phyloP scores from a whole-genome alignment of 495 filamentous ascomycete species.

The Sabuloglossum arenarium region DNA sequence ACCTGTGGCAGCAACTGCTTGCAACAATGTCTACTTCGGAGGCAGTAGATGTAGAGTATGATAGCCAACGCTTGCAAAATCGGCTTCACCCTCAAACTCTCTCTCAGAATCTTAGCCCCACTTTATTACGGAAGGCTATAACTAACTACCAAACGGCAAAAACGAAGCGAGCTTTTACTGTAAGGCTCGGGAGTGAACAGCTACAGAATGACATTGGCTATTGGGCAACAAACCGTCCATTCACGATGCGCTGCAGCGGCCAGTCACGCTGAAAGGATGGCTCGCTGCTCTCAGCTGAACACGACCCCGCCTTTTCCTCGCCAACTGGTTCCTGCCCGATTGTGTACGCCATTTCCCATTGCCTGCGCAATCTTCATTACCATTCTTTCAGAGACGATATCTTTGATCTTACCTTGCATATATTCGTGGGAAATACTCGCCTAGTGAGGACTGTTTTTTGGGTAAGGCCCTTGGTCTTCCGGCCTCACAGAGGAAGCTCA shows the following conservation, averaged over 20 bases:
- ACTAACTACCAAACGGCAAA: no score
- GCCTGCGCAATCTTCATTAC: background rate
- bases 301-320: background rate
- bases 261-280: background rate
- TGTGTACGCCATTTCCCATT: background rate
- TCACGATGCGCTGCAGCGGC: no score
- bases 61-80: no score
- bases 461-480: background rate
- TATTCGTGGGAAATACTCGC: background rate
- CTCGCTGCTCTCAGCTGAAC: background rate
- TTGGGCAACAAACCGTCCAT: no score
- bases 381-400: background rate
- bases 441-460: background rate
- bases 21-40: no score
- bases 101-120: no score
- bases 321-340: background rate
- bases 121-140: no score
- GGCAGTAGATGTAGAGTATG: no score
- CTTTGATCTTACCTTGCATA: background rate
- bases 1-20: no score
- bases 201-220: background rate
- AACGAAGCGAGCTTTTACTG: no score
- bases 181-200: background rate
- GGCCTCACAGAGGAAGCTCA: background rate
- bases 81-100: no score